phyloP scores from a whole-genome alignment of 208 protist genomes.

The Crithidia sp. region DNA sequence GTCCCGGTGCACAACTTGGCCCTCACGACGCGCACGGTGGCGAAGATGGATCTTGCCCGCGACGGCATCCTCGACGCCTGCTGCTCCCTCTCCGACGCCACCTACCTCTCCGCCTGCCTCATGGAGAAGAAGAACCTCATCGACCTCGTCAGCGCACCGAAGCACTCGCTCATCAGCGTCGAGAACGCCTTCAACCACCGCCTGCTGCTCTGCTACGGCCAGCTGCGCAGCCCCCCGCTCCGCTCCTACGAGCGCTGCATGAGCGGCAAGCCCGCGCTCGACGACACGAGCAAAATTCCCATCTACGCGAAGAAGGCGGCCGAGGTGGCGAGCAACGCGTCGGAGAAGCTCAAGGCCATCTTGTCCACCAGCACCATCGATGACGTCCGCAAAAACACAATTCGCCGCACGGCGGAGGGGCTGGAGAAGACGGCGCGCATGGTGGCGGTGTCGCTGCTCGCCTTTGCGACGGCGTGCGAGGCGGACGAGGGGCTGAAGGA shows the following conservation, averaged over 20 bases:
- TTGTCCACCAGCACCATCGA: slow-evolving; percentile 39
- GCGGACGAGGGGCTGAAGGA: slow-evolving; percentile 48
- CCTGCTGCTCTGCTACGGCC: slow-evolving; percentile 67
- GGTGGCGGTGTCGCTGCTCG: slow-evolving; percentile 48
- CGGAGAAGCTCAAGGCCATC: slow-evolving; percentile 58
- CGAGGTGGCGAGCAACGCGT: slow-evolving; percentile 56
- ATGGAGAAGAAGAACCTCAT: slow-evolving; percentile 81
- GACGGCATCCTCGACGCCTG: slow-evolving; percentile 57
- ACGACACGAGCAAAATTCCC: slow-evolving; percentile 40
- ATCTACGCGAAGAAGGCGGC: slow-evolving; percentile 60
- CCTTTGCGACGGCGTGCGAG: slow-evolving; percentile 58
- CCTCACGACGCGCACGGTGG: slow-evolving; percentile 65
- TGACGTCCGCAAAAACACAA: slow-evolving; percentile 35
- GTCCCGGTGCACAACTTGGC: slow-evolving; percentile 82
- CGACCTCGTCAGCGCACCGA: slow-evolving; percentile 55
- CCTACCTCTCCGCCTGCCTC: slow-evolving; percentile 69
- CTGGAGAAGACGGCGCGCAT: slow-evolving; percentile 63
- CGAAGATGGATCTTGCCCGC: slow-evolving; percentile 44
- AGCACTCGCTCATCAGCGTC: slow-evolving; percentile 59
- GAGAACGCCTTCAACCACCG: slow-evolving; percentile 87
- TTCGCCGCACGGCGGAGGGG: slow-evolving; percentile 40
- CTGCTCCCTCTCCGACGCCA: slow-evolving; percentile 70
- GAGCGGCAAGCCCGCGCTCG: slow-evolving; percentile 52
- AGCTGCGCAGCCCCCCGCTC: slow-evolving; percentile 74
- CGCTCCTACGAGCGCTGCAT: slow-evolving; percentile 76